A percentile compares a stretch with the other conserved stretches of the same genome.
Evolutionary conservation across 106 monocot genomes (phyloP).

Genomic region (Agapanthus africanus): DNA sequence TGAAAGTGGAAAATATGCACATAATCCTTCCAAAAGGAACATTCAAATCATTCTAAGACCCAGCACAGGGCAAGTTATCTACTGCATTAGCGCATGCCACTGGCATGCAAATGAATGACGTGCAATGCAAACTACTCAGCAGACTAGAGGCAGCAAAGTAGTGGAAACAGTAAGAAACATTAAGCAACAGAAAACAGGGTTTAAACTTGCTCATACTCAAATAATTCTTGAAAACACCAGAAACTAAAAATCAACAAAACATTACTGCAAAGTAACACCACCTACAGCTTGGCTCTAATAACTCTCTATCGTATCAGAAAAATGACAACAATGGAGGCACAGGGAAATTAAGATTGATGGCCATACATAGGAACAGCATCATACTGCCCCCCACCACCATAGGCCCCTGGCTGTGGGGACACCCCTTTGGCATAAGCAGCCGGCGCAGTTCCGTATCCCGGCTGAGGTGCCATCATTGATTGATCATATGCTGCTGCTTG

Average conservation of each 20-base stretch:
- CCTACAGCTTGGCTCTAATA: too few relatives aligned
- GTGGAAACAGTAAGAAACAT: background rate
- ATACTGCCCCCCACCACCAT: conserved; percentile 31
- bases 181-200: background rate
- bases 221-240: background rate
- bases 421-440: conserved; percentile 26
- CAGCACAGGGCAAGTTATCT: too few relatives aligned
- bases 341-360: conserved; percentile 14
- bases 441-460: conserved; percentile 32
- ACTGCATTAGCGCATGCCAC: too few relatives aligned
- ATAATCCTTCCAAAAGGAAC: too few relatives aligned
- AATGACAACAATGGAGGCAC: too few relatives aligned
- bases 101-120: too few relatives aligned
- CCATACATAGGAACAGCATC: conserved; percentile 14
- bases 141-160: too few relatives aligned
- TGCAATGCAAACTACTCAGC: too few relatives aligned
- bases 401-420: conserved; percentile 37
- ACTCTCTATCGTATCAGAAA: too few relatives aligned
- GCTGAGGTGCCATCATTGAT: conserved; percentile 16
- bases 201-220: background rate
- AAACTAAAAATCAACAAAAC: background rate
- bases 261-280: too few relatives aligned
- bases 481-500: conserved; percentile 46
- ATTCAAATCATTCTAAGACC: too few relatives aligned
- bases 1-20: too few relatives aligned